A percentile compares a stretch with the other conserved stretches of the same genome.
phyloP scores from a whole-genome alignment of 1,284 basidiomycete species.

The Leccinum subrobustum region DNA sequence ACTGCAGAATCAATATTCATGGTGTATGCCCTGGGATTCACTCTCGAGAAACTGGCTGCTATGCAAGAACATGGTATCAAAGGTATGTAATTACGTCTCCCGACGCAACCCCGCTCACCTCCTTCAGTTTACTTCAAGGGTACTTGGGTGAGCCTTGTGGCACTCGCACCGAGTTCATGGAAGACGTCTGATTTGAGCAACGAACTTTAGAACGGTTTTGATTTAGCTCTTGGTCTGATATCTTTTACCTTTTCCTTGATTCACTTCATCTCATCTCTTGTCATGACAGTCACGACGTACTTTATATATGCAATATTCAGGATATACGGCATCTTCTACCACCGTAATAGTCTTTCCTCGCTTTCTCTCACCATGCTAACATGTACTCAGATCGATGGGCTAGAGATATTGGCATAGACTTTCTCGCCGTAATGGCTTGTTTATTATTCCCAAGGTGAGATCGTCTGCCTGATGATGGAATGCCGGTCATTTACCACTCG shows the following conservation, averaged over 20 bases:
- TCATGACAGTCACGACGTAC: constrained; percentile 65
- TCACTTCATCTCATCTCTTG: constrained; percentile 16
- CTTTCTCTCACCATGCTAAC: constrained; percentile 7
- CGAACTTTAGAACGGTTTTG: constrained; percentile 76
- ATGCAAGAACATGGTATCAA: constrained; percentile 93
- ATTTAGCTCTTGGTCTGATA: constrained; percentile 74
- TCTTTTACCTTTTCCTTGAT: neutral
- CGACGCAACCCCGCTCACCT: constrained; percentile 24
- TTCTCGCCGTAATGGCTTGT: constrained; percentile 76
- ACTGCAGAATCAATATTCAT: constrained; percentile 72
- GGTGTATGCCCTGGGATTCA: constrained; percentile 84
- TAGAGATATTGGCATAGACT: constrained; percentile 64
- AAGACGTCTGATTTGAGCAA: constrained; percentile 22
- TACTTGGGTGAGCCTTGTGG: constrained; percentile 60
- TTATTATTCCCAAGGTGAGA: constrained; percentile 81
- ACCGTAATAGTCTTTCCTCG: constrained; percentile 40
- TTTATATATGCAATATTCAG: constrained; percentile 73
- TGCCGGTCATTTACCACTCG: neutral
- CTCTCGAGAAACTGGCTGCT: constrained; percentile 88
- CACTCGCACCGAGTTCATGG: constrained; percentile 9
- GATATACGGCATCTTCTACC: constrained; percentile 62
- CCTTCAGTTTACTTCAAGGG: constrained; percentile 74
- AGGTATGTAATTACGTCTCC: constrained; percentile 41
- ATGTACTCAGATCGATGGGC: constrained; percentile 54
- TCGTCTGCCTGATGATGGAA: neutral